Conservation (phyloP, 345 rosid genomes). For the Noccaea bulbosa region DNA sequence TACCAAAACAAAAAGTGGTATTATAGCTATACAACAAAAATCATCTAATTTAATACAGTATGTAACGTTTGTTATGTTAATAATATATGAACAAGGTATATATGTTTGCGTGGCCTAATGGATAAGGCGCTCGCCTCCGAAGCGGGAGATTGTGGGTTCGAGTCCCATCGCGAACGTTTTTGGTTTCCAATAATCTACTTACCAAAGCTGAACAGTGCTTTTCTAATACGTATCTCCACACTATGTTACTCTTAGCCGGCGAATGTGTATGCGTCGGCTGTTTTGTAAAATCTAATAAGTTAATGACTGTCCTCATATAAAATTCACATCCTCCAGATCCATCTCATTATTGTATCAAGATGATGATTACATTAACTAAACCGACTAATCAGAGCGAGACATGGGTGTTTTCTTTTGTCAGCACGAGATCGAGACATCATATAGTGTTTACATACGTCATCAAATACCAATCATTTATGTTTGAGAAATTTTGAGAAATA, state of each 20-base stretch:
- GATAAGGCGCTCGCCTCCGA: conserved; percentile 99
- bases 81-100: too few relatives aligned
- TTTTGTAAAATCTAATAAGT: conserved; percentile 14
- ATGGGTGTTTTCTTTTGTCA: background rate
- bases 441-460: conserved; percentile 13
- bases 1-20: too few relatives aligned
- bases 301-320: background rate
- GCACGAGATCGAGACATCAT: conserved; percentile 13
- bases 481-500: too few relatives aligned
- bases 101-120: conserved; percentile 92
- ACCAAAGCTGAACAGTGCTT: background rate
- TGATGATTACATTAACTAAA: conserved; percentile 16
- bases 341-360: background rate
- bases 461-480: conserved; percentile 8
- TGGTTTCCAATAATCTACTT: background rate
- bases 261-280: conserved; percentile 9
- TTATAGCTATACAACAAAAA: too few relatives aligned
- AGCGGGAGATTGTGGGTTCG: conserved; percentile 99
- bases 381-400: conserved; percentile 22
- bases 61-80: too few relatives aligned
- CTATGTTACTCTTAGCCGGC: background rate
- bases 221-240: too few relatives aligned
- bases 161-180: conserved; percentile 69
- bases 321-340: background rate
- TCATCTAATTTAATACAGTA: too few relatives aligned